Evolutionary conservation across 768 basidiomycete genomes (phyloP).

Genomic region (Daedaleopsis nitida): DNA sequence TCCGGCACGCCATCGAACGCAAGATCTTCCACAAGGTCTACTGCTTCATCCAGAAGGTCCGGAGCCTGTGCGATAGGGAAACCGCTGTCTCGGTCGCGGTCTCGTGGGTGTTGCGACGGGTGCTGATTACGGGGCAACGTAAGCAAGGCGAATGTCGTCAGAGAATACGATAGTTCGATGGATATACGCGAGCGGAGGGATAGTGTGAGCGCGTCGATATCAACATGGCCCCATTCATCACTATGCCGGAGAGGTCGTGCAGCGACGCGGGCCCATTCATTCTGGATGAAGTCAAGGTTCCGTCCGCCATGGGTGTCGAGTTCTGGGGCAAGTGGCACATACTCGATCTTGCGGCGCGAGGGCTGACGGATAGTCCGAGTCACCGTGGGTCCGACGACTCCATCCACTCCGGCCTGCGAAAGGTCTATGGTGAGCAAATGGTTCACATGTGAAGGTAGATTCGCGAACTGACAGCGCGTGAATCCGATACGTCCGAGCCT

Average conservation of each 20-base stretch:
- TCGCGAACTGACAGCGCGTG: constrained; percentile 24
- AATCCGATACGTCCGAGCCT: constrained; percentile 32
- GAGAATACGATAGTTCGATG: constrained; percentile 84
- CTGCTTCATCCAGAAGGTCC: constrained; percentile 82
- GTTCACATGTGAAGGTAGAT: too few species aligned
- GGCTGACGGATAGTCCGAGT: constrained; percentile 28
- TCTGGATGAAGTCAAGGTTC: constrained; percentile 67
- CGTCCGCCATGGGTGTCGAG: constrained; percentile 80
- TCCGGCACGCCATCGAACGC: constrained; percentile 61
- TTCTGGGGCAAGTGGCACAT: constrained; percentile 78
- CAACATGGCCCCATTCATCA: constrained; percentile 86
- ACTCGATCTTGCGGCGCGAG: constrained; percentile 80
- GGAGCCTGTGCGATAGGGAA: constrained; percentile 76
- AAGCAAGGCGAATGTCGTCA: constrained; percentile 84
- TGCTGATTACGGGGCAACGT: constrained; percentile 73
- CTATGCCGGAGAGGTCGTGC: constrained; percentile 67
- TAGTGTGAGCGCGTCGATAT: constrained; percentile 93
- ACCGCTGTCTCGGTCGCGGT: constrained; percentile 47
- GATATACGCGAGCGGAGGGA: constrained; percentile 84
- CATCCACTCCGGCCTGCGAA: neutral
- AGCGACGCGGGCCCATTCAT: constrained; percentile 54
- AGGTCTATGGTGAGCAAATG: too few species aligned
- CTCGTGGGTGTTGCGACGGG: constrained; percentile 29
- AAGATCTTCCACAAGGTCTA: constrained; percentile 84
- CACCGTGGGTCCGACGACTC: constrained; percentile 8